Base-by-base conservation (phyloP, 352 stramenopile genomes). In the Blastocystis hominis region DNA sequence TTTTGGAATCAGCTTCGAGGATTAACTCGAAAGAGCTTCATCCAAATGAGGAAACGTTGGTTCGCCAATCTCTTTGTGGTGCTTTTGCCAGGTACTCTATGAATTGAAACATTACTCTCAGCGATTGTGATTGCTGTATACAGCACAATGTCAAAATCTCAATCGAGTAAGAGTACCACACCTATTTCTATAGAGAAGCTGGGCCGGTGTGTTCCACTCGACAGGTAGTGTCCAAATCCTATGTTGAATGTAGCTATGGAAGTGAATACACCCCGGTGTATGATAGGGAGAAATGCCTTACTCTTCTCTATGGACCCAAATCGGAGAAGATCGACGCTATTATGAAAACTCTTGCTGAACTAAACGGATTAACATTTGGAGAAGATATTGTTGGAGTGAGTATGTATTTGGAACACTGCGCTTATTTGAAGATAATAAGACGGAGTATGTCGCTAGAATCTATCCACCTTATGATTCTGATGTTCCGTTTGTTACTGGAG, bases 231-330 rank as follows among this genome's bases (percentile, higher is more conserved):
- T 0, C 3, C n/a, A 5, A 5, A 36, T 7, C 17, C 10, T 40
- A 38, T 34, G 36, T 34, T 7, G 34, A 1, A 1, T 78, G n/a
- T n/a, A 78, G 68, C 3, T n/a, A 78, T 7, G 68, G 68, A 17
- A 20, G 17, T 6, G 36, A 34, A 3, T 78, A 56, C 62, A 63
- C 40, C 0, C 68, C 68, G 0, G 40, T 10, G 1, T 40, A n/a
- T 55, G 46, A 38, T 20, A 78, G n/a, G 46, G 68, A 78, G 10
- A 78, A 17, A 10, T 78, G 68, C 44, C 40, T 40, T 30, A 78
- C 68, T 13, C n/a, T 78, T 13, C 5, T 78, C n/a, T 78, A 78
- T 59, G 68, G 42, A 10, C 68, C 68, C 10, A 78, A 42, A 10
- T 62, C 42, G 1, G 47, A 55, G 9, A 13, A 42, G 13, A 59